phyloP scores from a whole-genome alignment of 2,329 filamentous ascomycete species.

The Blumeria graminis region DNA sequence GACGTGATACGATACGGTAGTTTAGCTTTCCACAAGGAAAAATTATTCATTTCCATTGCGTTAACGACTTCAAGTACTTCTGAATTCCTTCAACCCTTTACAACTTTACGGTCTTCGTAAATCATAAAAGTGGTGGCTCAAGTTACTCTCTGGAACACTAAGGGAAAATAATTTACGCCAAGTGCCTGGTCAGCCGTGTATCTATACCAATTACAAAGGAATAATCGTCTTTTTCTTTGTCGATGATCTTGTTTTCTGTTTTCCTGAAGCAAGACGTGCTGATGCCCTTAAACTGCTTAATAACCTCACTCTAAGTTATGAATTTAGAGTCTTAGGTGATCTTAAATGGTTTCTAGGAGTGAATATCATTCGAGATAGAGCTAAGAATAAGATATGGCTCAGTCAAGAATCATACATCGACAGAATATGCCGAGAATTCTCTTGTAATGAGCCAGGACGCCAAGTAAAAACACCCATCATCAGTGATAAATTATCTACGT shows the following conservation, averaged over 20 bases:
- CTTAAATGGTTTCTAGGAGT: background rate
- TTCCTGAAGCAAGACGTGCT: background rate
- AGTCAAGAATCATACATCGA: background rate
- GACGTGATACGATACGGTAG: too few species aligned
- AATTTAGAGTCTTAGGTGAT: background rate
- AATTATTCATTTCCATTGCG: too few species aligned
- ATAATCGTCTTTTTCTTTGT: background rate
- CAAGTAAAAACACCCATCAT: too few species aligned
- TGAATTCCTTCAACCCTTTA: too few species aligned
- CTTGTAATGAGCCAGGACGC: too few species aligned
- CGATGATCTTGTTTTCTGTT: background rate
- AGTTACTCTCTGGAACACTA: too few species aligned
- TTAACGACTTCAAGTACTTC: too few species aligned
- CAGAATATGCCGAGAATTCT: background rate
- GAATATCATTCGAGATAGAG: background rate
- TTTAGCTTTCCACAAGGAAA: too few species aligned
- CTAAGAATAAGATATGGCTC: background rate
- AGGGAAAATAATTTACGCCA: too few species aligned
- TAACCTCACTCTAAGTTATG: background rate
- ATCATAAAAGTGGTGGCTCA: background rate
- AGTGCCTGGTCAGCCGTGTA: too few species aligned
- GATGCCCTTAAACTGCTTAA: background rate
- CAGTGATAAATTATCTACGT: too few species aligned
- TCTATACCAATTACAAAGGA: too few species aligned
- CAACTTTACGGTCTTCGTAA: slow-evolving; percentile 1